Base-by-base conservation (phyloP, 208 protist genomes). In the Leishmania tropica region DNA sequence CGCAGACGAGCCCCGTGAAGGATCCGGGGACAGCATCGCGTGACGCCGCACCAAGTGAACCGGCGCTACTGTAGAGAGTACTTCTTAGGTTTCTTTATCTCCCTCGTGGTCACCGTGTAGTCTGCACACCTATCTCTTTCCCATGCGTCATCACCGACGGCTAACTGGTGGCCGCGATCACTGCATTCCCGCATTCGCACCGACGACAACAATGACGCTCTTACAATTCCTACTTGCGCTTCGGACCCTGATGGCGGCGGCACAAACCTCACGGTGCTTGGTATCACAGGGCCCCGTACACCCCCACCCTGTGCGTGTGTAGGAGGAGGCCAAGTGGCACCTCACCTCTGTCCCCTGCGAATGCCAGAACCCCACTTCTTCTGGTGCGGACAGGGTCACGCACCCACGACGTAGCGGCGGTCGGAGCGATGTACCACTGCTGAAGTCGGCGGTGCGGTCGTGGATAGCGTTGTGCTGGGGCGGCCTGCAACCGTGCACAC, bases 1-100 rank as follows among this genome's bases (percentile, higher is more conserved):
- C 60, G 28, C 74, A 70, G 76, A 68, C 67, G 2, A 77, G 56
- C 42, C 71, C 76, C 5, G 7, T 74, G 40, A 76, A 54, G 64
- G 65, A 80, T 42, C 7, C 51, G 21, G 35, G 48, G n/a, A 24
- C 75, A 13, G 68, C 60, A 64, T 65, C n/a, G 35, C 31, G 48
- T 62, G 72, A 60, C 28, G 47, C 31, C 40, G 71, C 51, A 35
- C 8, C 19, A 35, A n/a, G 28, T 73, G 42, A 73, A 21, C 40
- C 6, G 28, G 42, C 2, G 6, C 19, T 31, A 48, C 24, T n/a
- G 21, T 73, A 73, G 45, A 73, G 10, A 0, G 24, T 7, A 13
- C 3, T 35, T 15, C 42, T 3, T 48, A 45, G 65, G 8, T 73
- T 13, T 42, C n/a, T 73, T n/a, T 21, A 4, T 3, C 6, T 6